A percentile compares a stretch with the other conserved stretches of the same genome.
Conservation (phyloP, 129 eudicot species). For the Mikania micrantha region DNA sequence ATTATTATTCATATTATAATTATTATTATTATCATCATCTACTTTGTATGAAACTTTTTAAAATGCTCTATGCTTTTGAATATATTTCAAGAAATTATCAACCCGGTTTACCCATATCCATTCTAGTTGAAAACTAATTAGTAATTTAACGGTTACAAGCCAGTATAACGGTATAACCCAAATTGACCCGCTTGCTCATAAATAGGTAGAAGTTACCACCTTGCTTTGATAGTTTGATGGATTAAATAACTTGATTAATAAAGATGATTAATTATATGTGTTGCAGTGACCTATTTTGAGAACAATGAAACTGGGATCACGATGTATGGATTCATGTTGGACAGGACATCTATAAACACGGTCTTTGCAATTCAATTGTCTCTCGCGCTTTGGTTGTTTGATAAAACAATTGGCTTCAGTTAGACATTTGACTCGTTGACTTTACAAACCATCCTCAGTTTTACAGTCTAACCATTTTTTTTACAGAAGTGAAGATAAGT, state of each 20-base stretch:
- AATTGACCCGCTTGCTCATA: neutral
- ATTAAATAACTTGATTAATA: neutral
- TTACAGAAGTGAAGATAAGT: too few species aligned
- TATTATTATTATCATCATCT: too few species aligned
- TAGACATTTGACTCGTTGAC: neutral
- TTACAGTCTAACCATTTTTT: too few species aligned
- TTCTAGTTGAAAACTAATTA: neutral
- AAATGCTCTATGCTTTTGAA: neutral
- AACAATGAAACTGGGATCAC: constrained; percentile 28
- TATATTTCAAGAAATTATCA: neutral
- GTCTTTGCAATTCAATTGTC: constrained; percentile 23
- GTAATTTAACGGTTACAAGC: too few species aligned
- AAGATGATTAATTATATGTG: neutral
- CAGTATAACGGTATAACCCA: too few species aligned
- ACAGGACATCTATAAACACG: constrained; percentile 27
- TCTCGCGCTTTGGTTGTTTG: constrained; percentile 27
- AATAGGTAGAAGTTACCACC: neutral
- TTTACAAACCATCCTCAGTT: neutral
- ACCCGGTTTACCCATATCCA: neutral
- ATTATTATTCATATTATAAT: too few species aligned
- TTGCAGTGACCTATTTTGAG: constrained; percentile 31
- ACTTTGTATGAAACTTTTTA: too few species aligned
- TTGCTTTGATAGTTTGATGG: neutral
- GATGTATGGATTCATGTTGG: constrained; percentile 24
- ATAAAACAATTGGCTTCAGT: constrained; percentile 16